Evolutionary conservation across 2,329 filamentous ascomycete genomes (phyloP).

Genomic region (Ophiostoma sp.): DNA sequence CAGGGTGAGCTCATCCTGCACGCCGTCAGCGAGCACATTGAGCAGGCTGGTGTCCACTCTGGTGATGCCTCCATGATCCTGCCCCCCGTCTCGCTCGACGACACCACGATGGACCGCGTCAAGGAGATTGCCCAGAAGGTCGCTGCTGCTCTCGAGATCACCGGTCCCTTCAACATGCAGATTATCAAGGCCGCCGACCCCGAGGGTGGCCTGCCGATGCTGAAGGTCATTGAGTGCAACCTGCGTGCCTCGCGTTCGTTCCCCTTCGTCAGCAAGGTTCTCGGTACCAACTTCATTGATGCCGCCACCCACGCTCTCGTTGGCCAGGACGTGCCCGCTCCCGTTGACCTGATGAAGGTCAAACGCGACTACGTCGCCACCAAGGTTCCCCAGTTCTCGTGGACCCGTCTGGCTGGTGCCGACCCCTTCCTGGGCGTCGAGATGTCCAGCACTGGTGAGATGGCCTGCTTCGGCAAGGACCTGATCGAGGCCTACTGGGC

Average conservation of each 20-base stretch:
- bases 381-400: slow-evolving; percentile 98
- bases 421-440: slow-evolving; percentile 98
- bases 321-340: slow-evolving; percentile 73
- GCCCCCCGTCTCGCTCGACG: slow-evolving; percentile 78
- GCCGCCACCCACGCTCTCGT: slow-evolving; percentile 91
- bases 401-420: slow-evolving; percentile 95
- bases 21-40: slow-evolving; percentile 92
- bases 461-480: slow-evolving; percentile 97
- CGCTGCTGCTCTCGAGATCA: slow-evolving; percentile 94
- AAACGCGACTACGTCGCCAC: slow-evolving; percentile 92
- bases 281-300: slow-evolving; percentile 95
- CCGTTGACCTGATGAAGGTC: slow-evolving; percentile 82
- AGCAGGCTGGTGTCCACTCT: slow-evolving; percentile 96
- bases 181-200: slow-evolving; percentile 98
- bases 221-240: slow-evolving; percentile 99
- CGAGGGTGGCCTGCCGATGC: slow-evolving; percentile 72
- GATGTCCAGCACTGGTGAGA: slow-evolving; percentile 96
- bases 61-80: slow-evolving; percentile 94
- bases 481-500: slow-evolving; percentile 98
- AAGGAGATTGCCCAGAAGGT: slow-evolving; percentile 97
- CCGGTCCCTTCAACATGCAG: slow-evolving; percentile 99
- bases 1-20: slow-evolving; percentile 85
- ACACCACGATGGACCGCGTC: slow-evolving; percentile 75
- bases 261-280: slow-evolving; percentile 97
- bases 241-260: slow-evolving; percentile 94